A percentile compares a stretch with the other conserved stretches of the same genome.
phyloP scores from a whole-genome alignment of 1,139 yeast genomes.

The Magnusiomyces fungicola region DNA sequence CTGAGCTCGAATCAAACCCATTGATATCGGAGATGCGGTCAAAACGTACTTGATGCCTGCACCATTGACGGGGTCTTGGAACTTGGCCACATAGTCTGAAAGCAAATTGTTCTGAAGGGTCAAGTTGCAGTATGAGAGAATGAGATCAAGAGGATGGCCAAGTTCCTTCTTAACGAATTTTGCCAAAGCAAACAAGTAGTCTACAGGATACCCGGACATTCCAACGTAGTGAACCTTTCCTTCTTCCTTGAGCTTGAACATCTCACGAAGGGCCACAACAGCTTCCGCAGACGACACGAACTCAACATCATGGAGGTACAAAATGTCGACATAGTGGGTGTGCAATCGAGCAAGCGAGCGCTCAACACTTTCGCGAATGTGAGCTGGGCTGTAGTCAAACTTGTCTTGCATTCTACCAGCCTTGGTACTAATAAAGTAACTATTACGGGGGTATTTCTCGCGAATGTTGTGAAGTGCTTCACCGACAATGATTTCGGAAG shows the following conservation, averaged over 20 bases:
- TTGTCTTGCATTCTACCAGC: conserved; percentile 72
- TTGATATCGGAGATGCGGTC: conserved; percentile 81
- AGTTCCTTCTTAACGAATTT: conserved; percentile 34
- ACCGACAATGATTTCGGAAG: conserved; percentile 73
- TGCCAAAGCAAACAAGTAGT: conserved; percentile 40
- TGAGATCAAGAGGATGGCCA: conserved; percentile 56
- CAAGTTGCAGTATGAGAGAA: conserved; percentile 74
- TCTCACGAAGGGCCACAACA: conserved; percentile 54
- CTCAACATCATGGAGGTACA: conserved; percentile 85
- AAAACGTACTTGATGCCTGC: conserved; percentile 52
- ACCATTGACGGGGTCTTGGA: conserved; percentile 34
- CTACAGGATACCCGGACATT: conserved; percentile 81
- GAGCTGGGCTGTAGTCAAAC: conserved; percentile 63
- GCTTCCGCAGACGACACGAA: conserved; percentile 54
- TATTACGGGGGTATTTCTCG: conserved; percentile 47
- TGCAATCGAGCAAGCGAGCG: conserved; percentile 60
- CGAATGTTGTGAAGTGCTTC: conserved; percentile 44
- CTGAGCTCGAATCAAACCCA: conserved; percentile 71
- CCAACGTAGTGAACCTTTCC: conserved; percentile 67
- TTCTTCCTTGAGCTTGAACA: conserved; percentile 51
- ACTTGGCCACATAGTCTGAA: conserved; percentile 42
- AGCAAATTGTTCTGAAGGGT: conserved; percentile 72
- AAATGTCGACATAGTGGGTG: conserved; percentile 66
- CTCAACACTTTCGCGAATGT: conserved; percentile 54
- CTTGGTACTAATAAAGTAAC: conserved; percentile 71